Base-by-base conservation (phyloP, 495 filamentous ascomycete genomes). In the Hypoxylon intermedium region DNA sequence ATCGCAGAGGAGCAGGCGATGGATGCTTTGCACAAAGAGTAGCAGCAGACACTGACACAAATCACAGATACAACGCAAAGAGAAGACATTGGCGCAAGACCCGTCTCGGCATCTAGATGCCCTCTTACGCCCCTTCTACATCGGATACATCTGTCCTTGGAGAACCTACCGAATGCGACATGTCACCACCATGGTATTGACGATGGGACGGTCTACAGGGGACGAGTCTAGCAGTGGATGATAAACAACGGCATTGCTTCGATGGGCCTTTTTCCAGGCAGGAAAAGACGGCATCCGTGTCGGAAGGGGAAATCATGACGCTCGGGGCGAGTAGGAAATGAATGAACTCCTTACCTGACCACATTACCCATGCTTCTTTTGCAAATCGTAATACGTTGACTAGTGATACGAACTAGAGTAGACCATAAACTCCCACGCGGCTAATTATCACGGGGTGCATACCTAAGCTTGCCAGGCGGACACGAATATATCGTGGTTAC, bases 71-170 rank as follows among this genome's bases (percentile, higher is more conserved):
- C 87, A 98, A 98, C 85, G 94, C 94, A 68, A 98, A 98, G 89
- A 85, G 94, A 75, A 89, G 94, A 78, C 94, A 98, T 82, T 98
- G 94, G 94, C 91, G 94, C 82, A 97, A 98, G 92, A 98, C 94
- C 75, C 89, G 94, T 71, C 90, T 98, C 83, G 93, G 93, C 67
- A 92, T 98, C 80, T 98, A 90, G 83, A 85, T 74, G 68, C 72
- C 66, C 47, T 36, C 54, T 55, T 59, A 58, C 56, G 54, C 65
- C 38, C 50, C 62, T 62, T 65, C 67, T 70, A 58, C 67, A 65
- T 66, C 62, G 61, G 67, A 54, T 65, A 56, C 65, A 53, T 40
- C 60, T 58, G 54, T 62, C 53, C 60, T 52, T 44, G 63, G 45
- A 50, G 18, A 26, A 18, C 45, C 38, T 19, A 58, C 50, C 63